Conservation (phyloP, 208 protist genomes). For the Trypanosoma avium region DNA sequence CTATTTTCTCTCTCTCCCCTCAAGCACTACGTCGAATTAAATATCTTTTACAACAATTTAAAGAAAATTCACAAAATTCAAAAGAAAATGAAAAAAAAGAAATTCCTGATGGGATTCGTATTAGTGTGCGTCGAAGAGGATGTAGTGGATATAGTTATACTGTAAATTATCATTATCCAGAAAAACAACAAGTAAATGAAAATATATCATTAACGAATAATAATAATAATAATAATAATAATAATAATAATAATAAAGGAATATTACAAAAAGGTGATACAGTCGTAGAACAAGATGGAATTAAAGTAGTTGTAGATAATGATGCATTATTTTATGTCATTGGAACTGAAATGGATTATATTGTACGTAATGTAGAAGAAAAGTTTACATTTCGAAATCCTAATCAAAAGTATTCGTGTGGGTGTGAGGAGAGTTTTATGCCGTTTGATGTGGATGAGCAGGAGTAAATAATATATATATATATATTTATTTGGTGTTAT, state of each 20-base stretch:
- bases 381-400: conserved; percentile 98
- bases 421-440: conserved; percentile 97
- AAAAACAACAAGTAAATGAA: neutral
- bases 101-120: conserved; percentile 75
- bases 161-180: conserved; percentile 90
- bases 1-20: conserved; percentile 79
- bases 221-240: conserved; percentile 17
- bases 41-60: conserved; percentile 64
- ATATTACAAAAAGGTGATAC: conserved; percentile 37
- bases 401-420: conserved; percentile 95
- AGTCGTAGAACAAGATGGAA: conserved; percentile 90
- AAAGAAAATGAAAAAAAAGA: conserved; percentile 10
- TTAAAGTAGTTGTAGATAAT: conserved; percentile 93
- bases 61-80: conserved; percentile 7
- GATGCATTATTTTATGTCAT: conserved; percentile 96
- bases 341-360: conserved; percentile 97
- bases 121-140: conserved; percentile 93
- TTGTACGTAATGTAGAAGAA: conserved; percentile 91
- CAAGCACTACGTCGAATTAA: conserved; percentile 80
- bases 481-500: conserved; percentile 24
- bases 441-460: conserved; percentile 82
- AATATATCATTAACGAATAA: conserved; percentile 6
- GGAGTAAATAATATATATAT: conserved; percentile 16
- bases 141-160: conserved; percentile 97
- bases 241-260: conserved; percentile 18